A percentile compares a stretch with the other conserved stretches of the same genome.
Conservation (phyloP, 441 rosid species). For the Corymbia citriodora region DNA sequence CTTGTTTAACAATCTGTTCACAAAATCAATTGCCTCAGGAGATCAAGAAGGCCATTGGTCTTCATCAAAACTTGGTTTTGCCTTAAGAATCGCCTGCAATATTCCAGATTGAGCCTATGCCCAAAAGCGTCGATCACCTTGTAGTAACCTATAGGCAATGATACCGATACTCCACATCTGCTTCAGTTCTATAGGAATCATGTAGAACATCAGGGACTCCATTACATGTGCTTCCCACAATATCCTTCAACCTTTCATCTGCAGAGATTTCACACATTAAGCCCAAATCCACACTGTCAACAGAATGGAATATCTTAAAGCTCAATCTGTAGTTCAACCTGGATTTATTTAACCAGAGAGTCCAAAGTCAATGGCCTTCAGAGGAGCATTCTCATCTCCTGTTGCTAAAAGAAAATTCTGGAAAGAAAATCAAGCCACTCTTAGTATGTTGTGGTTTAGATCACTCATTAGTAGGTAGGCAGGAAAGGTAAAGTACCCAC, state of each 20-base stretch:
- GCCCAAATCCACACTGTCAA: background rate
- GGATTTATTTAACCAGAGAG: background rate
- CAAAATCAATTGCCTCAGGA: background rate
- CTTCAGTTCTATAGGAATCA: background rate
- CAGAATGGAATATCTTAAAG: background rate
- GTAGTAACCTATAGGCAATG: background rate
- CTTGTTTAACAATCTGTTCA: background rate
- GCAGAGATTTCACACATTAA: background rate
- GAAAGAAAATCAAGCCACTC: background rate
- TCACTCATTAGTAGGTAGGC: background rate
- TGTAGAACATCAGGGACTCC: accelerated
- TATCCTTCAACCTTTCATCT: background rate
- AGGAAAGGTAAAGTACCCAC: background rate
- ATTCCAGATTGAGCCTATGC: background rate
- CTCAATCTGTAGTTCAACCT: background rate
- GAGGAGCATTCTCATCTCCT: background rate
- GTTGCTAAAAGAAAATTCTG: background rate
- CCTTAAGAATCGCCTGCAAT: accelerated
- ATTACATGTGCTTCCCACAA: background rate
- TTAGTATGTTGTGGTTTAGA: background rate
- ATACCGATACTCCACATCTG: background rate
- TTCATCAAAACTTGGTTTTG: background rate
- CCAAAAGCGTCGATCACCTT: accelerated
- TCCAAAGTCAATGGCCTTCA: background rate
- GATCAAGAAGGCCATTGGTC: background rate